phyloP scores from a whole-genome alignment of 2,329 filamentous ascomycete species.

The Fusarium buxicola region DNA sequence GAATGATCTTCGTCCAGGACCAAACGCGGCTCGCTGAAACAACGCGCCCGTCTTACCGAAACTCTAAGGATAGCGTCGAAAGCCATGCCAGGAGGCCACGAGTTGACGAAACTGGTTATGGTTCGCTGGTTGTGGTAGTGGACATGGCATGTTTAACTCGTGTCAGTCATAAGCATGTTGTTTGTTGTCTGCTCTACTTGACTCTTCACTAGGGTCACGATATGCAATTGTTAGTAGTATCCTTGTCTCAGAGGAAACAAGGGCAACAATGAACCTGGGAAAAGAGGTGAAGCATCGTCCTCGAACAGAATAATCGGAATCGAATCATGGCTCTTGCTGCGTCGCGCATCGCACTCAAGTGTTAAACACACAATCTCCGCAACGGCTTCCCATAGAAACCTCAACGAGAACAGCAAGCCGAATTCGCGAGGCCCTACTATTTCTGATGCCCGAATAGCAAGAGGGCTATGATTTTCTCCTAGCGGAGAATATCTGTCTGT shows the following conservation, averaged over 20 bases:
- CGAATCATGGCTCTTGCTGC: constrained; percentile 69
- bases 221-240: constrained; percentile 12
- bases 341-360: constrained; percentile 94
- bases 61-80: not conserved
- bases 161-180: not conserved
- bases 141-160: not conserved
- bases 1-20: not conserved
- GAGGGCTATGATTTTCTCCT: not conserved
- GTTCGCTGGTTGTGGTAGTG: constrained; percentile 6
- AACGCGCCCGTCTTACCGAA: not conserved
- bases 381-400: constrained; percentile 85
- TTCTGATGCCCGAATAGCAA: constrained; percentile 77
- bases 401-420: constrained; percentile 31
- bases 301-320: constrained; percentile 86
- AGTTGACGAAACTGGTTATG: not conserved
- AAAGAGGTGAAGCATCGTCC: constrained; percentile 65
- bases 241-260: not conserved
- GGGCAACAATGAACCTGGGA: not conserved
- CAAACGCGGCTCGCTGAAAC: constrained; percentile 1
- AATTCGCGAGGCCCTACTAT: constrained; percentile 64
- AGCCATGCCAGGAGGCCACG: not conserved
- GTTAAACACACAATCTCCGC: constrained; percentile 85
- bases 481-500: constrained; percentile 27
- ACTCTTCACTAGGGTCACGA: constrained; percentile 9
- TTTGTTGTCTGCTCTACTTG: constrained; percentile 1